Percentiles rank a stretch among this genome's conserved stretches.
These are phyloP conservation scores for Mortierella sp. DNA, from an alignment of 371 early-diverging fungal species.

Conservation along the genomic window DNA sequence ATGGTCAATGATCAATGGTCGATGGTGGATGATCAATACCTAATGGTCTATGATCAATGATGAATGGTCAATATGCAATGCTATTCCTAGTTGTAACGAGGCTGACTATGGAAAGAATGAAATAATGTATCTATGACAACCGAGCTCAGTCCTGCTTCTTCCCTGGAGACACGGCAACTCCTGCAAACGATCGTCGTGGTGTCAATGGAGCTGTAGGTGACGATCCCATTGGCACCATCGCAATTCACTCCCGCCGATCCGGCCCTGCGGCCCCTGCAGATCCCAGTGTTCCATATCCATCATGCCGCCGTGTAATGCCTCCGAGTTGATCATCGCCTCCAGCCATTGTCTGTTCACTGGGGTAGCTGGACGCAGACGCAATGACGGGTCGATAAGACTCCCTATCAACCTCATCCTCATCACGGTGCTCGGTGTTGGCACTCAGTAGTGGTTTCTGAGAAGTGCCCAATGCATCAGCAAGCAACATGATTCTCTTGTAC, in stretches of 20 bases:
- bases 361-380: constrained; percentile 3
- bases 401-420: constrained; percentile 6
- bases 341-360: constrained; percentile 3
- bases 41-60: too few species aligned
- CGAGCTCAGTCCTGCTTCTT: constrained; percentile 24
- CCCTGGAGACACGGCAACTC: not conserved
- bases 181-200: not conserved
- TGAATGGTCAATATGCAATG: too few species aligned
- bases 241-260: constrained; percentile 8
- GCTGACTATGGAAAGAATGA: too few species aligned
- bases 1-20: too few species aligned
- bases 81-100: too few species aligned
- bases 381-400: constrained; percentile 6
- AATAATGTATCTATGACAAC: too few species aligned
- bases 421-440: not conserved
- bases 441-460: constrained; percentile 10
- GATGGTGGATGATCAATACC: too few species aligned
- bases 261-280: not conserved
- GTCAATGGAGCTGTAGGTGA: constrained; percentile 1
- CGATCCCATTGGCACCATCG: constrained; percentile 8
- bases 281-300: constrained; percentile 14
- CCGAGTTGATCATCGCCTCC: constrained; percentile 5
- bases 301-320: constrained; percentile 11
- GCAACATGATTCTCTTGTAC: too few species aligned
- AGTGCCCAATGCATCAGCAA: too few species aligned